A percentile compares a stretch with the other conserved stretches of the same genome.
phyloP scores from a whole-genome alignment of 2,329 filamentous ascomycete species.

The Corynespora cassiicola region DNA sequence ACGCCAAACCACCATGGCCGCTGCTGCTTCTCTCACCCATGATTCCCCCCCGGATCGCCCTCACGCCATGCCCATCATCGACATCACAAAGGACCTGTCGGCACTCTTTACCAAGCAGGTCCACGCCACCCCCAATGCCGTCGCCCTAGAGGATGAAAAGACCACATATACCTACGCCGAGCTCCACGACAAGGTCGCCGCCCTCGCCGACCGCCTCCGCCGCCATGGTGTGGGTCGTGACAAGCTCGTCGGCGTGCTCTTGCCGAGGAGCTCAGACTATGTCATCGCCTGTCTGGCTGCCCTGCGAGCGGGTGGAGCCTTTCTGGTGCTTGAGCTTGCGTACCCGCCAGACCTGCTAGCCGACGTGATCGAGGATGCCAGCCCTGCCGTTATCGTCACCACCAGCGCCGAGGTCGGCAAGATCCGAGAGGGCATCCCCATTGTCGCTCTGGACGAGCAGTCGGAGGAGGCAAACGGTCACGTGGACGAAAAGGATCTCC shows the following conservation, averaged over 20 bases:
- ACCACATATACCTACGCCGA: conserved; percentile 74
- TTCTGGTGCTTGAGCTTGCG: conserved; percentile 79
- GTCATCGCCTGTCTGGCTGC: conserved; percentile 79
- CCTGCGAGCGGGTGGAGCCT: conserved; percentile 80
- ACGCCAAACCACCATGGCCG: conserved; percentile 9
- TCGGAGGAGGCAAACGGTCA: conserved; percentile 26
- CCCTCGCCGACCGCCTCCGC: conserved; percentile 70
- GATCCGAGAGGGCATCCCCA: conserved; percentile 67
- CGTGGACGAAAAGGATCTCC: conserved; percentile 51
- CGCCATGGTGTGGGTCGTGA: conserved; percentile 74
- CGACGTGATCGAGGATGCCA: conserved; percentile 79
- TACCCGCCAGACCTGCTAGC: conserved; percentile 76
- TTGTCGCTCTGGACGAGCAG: conserved; percentile 69
- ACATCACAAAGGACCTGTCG: conserved; percentile 74
- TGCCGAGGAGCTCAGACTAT: conserved; percentile 78
- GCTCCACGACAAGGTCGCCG: conserved; percentile 71
- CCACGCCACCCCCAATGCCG: conserved; percentile 69
- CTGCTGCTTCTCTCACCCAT: conserved; percentile 3
- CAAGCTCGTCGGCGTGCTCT: conserved; percentile 75
- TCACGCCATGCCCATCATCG: conserved; percentile 67
- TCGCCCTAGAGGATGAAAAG: conserved; percentile 75
- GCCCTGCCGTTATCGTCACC: conserved; percentile 74
- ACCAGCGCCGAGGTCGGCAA: conserved; percentile 68
- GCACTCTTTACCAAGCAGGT: conserved; percentile 75
- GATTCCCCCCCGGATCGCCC: conserved; percentile 12